Evolutionary conservation across 805 yeast species (phyloP), one percentile per base, ranked within the genome.

Genomic region (Geotrichum ghanense): DNA sequence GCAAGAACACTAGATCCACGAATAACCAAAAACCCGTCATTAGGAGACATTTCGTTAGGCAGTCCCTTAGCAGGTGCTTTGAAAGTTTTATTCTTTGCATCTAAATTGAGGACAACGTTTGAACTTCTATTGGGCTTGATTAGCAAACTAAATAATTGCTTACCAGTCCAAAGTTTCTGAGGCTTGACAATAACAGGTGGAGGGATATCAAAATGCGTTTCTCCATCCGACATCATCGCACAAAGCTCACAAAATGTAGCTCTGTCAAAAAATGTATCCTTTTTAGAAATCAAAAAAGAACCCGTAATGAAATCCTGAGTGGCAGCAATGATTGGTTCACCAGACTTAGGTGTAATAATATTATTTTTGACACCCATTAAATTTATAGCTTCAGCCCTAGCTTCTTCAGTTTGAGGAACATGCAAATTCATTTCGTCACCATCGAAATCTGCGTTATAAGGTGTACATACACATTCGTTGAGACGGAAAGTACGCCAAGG

Each of bases 361-460:
- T 92, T 92, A 61, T 89, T 84, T 58, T 92, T 92, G 39, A 92
- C 98, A 46, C 97, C 98, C 99, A 92, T 92, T 60, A 92, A 73
- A 59, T 84, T 85, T 66, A 90, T 87, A n/a, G 98, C 98, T 65
- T 92, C 99, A 0, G 97, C 95, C 53, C 98, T 72, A 1, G 98
- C 97, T 66, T 92, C 98, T 67, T 92, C 97, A 1, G 97, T 92
- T 65, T 92, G 99, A 1, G 98, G 98, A 42, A 92, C 98, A 62
- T 92, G 98, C 60, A 92, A 72, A 65, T 92, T 92, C 98, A 92
- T 92, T 66, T 92, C 98, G 68, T 92, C 98, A 67, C 98, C 98
- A 66, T 92, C 98, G 63, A 92, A 92, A 75, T 92, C 99, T 35
- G 99, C 99, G 64, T 94, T 94, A 68, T 92, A 92, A 1, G 98